Conservation (phyloP, 2,329 filamentous ascomycete genomes). For the Xylariales sp. region DNA sequence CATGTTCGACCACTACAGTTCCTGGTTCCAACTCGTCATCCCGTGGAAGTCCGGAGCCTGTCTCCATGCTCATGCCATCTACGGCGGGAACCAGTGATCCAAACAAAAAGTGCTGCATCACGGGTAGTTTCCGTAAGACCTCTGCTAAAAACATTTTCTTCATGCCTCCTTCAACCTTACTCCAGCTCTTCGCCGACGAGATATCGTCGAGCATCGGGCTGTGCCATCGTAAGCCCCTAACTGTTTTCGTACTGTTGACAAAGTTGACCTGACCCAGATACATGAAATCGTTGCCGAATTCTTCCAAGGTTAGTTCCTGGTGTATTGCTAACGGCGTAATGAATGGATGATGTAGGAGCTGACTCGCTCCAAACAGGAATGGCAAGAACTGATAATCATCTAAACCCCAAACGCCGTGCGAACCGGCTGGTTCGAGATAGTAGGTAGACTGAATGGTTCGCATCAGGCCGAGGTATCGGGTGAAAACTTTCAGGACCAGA, state of each 20-base stretch:
- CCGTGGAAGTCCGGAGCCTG: conserved; percentile 39
- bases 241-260: conserved; percentile 94
- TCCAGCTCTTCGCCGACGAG: conserved; percentile 82
- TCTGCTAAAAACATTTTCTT: conserved; percentile 93
- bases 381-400: conserved; percentile 98
- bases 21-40: conserved; percentile 50
- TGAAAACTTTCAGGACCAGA: conserved; percentile 74
- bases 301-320: conserved; percentile 80
- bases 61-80: conserved; percentile 72
- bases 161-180: conserved; percentile 93
- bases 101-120: conserved; percentile 99
- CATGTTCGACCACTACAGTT: conserved; percentile 57
- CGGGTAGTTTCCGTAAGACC: conserved; percentile 86
- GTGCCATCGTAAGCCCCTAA: conserved; percentile 92
- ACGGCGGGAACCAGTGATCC: conserved; percentile 77
- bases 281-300: conserved; percentile 76
- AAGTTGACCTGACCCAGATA: conserved; percentile 92
- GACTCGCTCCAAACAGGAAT: conserved; percentile 90
- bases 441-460: conserved; percentile 84
- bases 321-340: conserved; percentile 81
- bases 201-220: conserved; percentile 99
- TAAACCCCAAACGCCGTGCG: conserved; percentile 95
- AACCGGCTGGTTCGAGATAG: conserved; percentile 94
- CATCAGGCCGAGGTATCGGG: conserved; percentile 81
- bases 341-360: conserved; percentile 79